Evolutionary conservation across 2,329 filamentous ascomycete genomes (phyloP), one percentile per base, ranked within the genome.

Genomic region (Akanthomyces lecanii): DNA sequence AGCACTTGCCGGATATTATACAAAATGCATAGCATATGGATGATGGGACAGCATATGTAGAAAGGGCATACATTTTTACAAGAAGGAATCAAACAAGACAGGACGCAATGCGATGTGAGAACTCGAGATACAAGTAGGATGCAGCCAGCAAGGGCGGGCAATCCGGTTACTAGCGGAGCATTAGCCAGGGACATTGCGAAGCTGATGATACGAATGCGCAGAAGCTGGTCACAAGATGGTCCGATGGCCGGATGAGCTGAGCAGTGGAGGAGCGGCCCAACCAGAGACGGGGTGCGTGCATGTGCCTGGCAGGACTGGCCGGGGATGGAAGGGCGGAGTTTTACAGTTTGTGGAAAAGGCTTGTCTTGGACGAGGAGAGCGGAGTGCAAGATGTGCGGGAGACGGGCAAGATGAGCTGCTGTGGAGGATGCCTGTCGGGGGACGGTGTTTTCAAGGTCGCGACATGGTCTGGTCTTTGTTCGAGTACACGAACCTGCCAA

Each of bases 231-330:
- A 23, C 40, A 45, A 23, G 25, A 33, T 56, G 33, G 14, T 16
- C 38, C 14, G 33, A 53, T 53, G 30, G n/a, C 21, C n/a, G 30
- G 16, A 14, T 33, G 25, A n/a, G 53, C 40, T 33, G 54, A 56
- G 54, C 38, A 23, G 25, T 56, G 42, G 40, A 23, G 25, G 55
- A 25, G 42, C 16, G 44, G 55, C 55, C 55, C 55, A 58, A 58
- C 55, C 55, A 58, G 55, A 50, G 55, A n/a, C 44, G 44, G 16
- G 21, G 44, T 50, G 55, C 45, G 55, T 48, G 45, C 55, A 58
- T 58, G 55, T 58, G 55, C 28, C 28, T 47, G 55, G 55, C 12
- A 7, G 42, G 55, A 57, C 25, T 48, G 28, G 55, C 30, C 25
- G 42, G 44, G 28, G 30, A 57, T 33, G 55, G 55, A 30, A 23